phyloP scores from a whole-genome alignment of 2,329 filamentous ascomycete genomes.

The Dothideomycetes sp. region DNA sequence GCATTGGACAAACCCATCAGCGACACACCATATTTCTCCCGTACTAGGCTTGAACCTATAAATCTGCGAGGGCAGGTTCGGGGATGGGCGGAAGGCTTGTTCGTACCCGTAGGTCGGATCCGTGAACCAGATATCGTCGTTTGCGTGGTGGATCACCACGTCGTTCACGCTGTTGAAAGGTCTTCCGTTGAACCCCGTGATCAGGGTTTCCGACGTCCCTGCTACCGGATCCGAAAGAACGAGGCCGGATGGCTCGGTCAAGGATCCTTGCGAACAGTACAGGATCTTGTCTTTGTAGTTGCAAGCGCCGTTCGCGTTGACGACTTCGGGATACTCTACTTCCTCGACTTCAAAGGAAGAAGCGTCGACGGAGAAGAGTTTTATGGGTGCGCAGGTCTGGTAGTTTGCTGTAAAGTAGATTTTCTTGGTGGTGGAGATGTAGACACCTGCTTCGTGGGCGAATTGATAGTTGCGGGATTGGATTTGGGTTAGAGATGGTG shows the following conservation, averaged over 20 bases:
- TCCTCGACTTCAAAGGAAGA: slow-evolving; percentile 16
- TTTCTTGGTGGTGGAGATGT: slow-evolving; percentile 18
- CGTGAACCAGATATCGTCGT: slow-evolving; percentile 56
- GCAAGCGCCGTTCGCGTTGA: slow-evolving; percentile 19
- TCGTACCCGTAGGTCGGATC: slow-evolving; percentile 52
- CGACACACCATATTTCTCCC: slow-evolving; percentile 45
- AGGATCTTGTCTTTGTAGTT: slow-evolving; percentile 18
- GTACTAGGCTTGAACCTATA: slow-evolving; percentile 47
- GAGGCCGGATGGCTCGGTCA: slow-evolving; percentile 15
- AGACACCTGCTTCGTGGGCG: slow-evolving; percentile 27
- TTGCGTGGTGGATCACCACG: slow-evolving; percentile 41
- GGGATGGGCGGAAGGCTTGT: slow-evolving; percentile 48
- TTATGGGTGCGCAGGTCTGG: slow-evolving; percentile 19
- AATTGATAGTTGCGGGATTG: slow-evolving; percentile 13
- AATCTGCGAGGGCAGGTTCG: slow-evolving; percentile 48
- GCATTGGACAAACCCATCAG: slow-evolving; percentile 47
- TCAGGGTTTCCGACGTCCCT: slow-evolving; percentile 22
- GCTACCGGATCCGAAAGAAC: slow-evolving; percentile 15
- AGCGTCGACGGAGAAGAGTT: slow-evolving; percentile 20
- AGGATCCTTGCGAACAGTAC: slow-evolving; percentile 17
- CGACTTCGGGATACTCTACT: slow-evolving; percentile 12
- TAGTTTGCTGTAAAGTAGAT: slow-evolving; percentile 29
- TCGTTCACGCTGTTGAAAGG: slow-evolving; percentile 53
- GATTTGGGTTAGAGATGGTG: slow-evolving; percentile 5
- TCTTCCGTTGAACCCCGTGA: slow-evolving; percentile 54